Conservation (phyloP, 176 grass and related monocot species). For the Alloteropsis semialata region DNA sequence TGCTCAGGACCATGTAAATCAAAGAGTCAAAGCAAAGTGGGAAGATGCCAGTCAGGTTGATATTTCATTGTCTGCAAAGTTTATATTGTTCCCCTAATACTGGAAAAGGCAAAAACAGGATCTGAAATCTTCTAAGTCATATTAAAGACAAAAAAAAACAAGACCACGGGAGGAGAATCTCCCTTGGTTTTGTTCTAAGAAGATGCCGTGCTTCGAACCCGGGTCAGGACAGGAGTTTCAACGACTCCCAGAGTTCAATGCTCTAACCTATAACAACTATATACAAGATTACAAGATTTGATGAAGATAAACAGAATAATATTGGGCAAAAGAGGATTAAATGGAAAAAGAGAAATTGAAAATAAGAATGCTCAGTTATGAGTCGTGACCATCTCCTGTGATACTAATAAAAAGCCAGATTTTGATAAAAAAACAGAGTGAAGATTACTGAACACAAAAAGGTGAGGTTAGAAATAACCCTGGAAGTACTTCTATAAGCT, state of each 20-base stretch:
- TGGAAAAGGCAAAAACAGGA: conserved; percentile 5
- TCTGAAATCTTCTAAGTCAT: not conserved
- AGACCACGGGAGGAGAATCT: too few species aligned
- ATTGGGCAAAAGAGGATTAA: not conserved
- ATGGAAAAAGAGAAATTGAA: not conserved
- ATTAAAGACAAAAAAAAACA: too few species aligned
- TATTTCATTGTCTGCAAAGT: not conserved
- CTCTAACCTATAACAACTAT: too few species aligned
- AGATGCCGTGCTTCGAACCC: too few species aligned
- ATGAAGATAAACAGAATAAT: not conserved
- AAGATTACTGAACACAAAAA: conserved; percentile 6
- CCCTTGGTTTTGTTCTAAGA: too few species aligned
- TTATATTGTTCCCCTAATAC: not conserved
- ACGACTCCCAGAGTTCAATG: too few species aligned
- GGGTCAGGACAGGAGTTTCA: too few species aligned
- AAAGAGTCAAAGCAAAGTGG: conserved; percentile 6
- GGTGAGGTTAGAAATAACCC: not conserved
- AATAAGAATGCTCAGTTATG: not conserved
- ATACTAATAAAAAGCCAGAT: not conserved
- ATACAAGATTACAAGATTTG: not conserved
- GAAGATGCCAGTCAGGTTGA: not conserved
- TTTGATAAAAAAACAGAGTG: not conserved
- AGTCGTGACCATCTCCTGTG: not conserved
- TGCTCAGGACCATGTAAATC: not conserved
- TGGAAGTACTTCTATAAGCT: not conserved